These are phyloP conservation scores for Sclerotinia nivalis DNA, from an alignment of 2,329 filamentous ascomycete genomes.

Conservation along the genomic window DNA sequence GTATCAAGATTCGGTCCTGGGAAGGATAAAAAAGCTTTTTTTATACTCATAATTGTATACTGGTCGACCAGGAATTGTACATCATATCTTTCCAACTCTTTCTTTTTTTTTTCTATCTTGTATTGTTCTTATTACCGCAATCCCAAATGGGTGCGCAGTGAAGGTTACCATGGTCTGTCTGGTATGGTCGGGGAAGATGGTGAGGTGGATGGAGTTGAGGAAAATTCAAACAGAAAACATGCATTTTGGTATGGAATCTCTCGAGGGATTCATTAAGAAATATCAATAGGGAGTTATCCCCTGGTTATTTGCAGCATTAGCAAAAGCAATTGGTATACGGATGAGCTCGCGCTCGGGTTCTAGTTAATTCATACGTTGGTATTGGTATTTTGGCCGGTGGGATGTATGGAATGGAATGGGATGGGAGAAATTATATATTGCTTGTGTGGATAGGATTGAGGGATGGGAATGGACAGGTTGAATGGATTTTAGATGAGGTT, in stretches of 20 bases:
- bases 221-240: background rate
- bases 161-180: background rate
- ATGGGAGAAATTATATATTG: background rate
- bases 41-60: conserved; percentile 24
- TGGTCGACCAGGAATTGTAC: conserved; percentile 22
- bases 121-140: conserved; percentile 1
- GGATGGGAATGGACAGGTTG: too few relatives aligned
- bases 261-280: background rate
- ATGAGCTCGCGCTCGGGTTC: conserved; percentile 15
- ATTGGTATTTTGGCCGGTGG: conserved; percentile 2
- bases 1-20: conserved; percentile 9
- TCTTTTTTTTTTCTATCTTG: conserved; percentile 15
- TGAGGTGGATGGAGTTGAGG: conserved; percentile 8
- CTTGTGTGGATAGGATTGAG: background rate
- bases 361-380: conserved; percentile 12
- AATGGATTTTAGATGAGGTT: conserved; percentile 1
- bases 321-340: conserved; percentile 20
- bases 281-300: background rate
- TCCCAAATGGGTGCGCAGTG: background rate
- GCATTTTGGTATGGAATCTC: conserved; percentile 9
- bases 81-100: conserved; percentile 19
- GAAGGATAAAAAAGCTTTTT: conserved; percentile 19
- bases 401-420: background rate
- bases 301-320: background rate
- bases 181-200: conserved; percentile 1